Percentiles rank a stretch among this genome's conserved stretches.
phyloP scores from a whole-genome alignment of 106 monocot species.

The Apostasia shenzhenica region DNA sequence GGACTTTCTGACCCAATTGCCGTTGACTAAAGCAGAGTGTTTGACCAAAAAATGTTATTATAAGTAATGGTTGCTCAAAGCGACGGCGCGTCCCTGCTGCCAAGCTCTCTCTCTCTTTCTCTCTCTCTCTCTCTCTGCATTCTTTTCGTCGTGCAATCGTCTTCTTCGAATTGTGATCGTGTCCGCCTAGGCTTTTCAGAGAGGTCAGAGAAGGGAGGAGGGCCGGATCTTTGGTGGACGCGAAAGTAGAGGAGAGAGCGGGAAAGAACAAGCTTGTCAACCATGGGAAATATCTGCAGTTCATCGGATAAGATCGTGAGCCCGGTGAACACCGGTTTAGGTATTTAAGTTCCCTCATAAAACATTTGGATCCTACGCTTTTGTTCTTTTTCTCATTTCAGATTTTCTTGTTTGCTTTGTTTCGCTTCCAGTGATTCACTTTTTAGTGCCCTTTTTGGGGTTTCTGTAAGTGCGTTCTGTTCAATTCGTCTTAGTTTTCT shows the following conservation, averaged over 20 bases:
- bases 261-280: neutral
- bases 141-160: neutral
- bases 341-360: neutral
- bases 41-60: neutral
- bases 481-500: too few relatives aligned
- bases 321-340: conserved; percentile 1
- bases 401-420: neutral
- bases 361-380: neutral
- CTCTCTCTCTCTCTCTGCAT: neutral
- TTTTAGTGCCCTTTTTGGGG: too few relatives aligned
- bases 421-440: neutral
- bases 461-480: too few relatives aligned
- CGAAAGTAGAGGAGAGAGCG: neutral
- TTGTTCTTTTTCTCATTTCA: neutral
- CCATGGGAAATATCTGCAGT: conserved; percentile 4
- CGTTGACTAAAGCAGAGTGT: neutral
- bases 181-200: too few relatives aligned
- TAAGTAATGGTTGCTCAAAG: neutral
- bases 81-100: neutral
- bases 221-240: neutral
- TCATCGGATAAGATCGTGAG: neutral
- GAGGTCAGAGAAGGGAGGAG: too few relatives aligned
- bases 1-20: neutral
- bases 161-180: neutral
- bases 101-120: conserved; percentile 1